phyloP scores from a whole-genome alignment of 371 early-diverging fungal species.

The Scutellospora calospora region DNA sequence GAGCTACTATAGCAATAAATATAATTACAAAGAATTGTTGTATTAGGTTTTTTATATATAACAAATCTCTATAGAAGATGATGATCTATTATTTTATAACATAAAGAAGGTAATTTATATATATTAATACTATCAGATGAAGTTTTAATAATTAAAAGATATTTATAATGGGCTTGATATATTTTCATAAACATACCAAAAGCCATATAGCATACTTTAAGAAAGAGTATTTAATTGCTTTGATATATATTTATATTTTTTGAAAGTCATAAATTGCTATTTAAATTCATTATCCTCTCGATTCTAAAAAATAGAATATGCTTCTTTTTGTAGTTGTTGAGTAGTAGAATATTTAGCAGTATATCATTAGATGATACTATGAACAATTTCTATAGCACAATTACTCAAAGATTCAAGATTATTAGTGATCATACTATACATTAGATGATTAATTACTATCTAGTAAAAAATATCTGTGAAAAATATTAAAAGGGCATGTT shows the following conservation, averaged over 20 bases:
- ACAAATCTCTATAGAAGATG: constrained; percentile 4
- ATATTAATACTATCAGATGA: constrained; percentile 3
- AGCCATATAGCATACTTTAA: not conserved
- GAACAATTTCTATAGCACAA: constrained; percentile 5
- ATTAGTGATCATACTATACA: constrained; percentile 29
- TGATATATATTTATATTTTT: constrained; percentile 13
- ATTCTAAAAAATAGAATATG: not conserved
- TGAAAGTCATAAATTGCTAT: not conserved
- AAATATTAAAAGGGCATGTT: constrained; percentile 15
- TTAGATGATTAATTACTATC: constrained; percentile 8
- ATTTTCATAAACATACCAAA: not conserved
- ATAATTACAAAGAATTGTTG: not conserved
- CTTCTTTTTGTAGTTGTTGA: not conserved
- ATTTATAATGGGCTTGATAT: not conserved
- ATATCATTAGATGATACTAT: not conserved
- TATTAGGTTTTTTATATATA: not conserved
- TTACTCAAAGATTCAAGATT: constrained; percentile 22
- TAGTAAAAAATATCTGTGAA: constrained; percentile 18
- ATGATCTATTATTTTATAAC: constrained; percentile 10
- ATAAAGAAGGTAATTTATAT: not conserved
- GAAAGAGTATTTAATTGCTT: constrained; percentile 13
- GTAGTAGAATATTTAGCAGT: not conserved
- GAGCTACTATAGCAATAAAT: not conserved
- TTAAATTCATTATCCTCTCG: constrained; percentile 1
- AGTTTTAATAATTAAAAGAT: too few relatives aligned